Evolutionary conservation across 345 rosid genomes (phyloP).

Genomic region (Populus euphratica): DNA sequence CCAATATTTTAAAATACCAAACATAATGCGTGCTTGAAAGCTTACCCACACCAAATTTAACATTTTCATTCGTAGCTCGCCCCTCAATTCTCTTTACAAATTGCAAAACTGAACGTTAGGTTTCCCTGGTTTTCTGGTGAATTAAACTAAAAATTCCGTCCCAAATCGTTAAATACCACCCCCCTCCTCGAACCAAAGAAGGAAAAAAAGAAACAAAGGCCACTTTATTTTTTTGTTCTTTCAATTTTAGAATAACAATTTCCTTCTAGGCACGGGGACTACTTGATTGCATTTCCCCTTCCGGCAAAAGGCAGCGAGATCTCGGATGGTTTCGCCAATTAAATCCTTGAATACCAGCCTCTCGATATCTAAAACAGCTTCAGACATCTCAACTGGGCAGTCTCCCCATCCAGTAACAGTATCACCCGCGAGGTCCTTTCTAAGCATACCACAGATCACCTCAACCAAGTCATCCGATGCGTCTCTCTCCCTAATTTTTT

Average conservation of each 20-base stretch:
- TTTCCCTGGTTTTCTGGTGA: slow-evolving; percentile 34
- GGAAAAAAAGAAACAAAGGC: background rate
- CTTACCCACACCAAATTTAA: slow-evolving; percentile 10
- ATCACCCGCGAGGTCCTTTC: slow-evolving; percentile 72
- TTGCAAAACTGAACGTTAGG: slow-evolving; percentile 26
- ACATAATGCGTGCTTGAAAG: background rate
- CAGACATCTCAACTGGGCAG: slow-evolving; percentile 62
- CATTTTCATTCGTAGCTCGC: slow-evolving; percentile 13
- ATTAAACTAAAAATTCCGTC: slow-evolving; percentile 17
- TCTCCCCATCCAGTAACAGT: slow-evolving; percentile 55
- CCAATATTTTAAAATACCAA: background rate
- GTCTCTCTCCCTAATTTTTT: slow-evolving; percentile 48
- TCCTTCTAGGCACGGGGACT: slow-evolving; percentile 44
- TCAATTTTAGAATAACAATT: slow-evolving; percentile 59
- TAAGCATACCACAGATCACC: slow-evolving; percentile 62
- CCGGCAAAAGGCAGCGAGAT: slow-evolving; percentile 44
- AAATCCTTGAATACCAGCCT: slow-evolving; percentile 78
- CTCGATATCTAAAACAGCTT: slow-evolving; percentile 69
- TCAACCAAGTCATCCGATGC: slow-evolving; percentile 50
- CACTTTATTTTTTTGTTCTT: slow-evolving; percentile 8
- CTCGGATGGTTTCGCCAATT: slow-evolving; percentile 70
- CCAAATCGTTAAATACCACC: slow-evolving; percentile 5
- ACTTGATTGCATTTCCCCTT: slow-evolving; percentile 22
- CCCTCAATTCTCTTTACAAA: slow-evolving; percentile 16
- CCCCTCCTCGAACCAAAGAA: background rate